These are phyloP conservation scores for Tolypocladium amazonense DNA, from an alignment of 2,329 filamentous ascomycete genomes.

Conservation along the genomic window DNA sequence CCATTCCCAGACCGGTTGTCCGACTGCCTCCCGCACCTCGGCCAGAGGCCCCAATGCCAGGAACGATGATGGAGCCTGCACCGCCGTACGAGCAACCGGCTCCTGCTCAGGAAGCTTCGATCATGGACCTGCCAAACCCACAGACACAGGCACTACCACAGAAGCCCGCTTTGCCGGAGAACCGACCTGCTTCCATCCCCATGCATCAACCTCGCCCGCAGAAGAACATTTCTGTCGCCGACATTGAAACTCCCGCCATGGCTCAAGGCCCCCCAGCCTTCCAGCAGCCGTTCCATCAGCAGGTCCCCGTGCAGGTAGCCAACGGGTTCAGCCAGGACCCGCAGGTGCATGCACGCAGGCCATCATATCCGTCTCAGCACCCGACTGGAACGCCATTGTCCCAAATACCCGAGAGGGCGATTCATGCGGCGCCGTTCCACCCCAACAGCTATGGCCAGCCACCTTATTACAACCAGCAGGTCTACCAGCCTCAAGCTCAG, in stretches of 20 bases:
- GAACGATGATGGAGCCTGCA: constrained; percentile 7
- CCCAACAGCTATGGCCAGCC: constrained; percentile 55
- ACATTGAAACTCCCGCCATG: constrained; percentile 73
- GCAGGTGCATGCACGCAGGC: constrained; percentile 56
- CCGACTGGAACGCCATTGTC: constrained; percentile 73
- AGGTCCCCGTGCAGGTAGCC: constrained; percentile 68
- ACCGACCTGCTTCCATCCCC: constrained; percentile 39
- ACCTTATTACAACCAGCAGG: constrained; percentile 45
- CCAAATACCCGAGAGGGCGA: constrained; percentile 85
- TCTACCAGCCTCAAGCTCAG: constrained; percentile 11
- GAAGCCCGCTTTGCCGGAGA: constrained; percentile 48
- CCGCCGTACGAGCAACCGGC: constrained; percentile 7
- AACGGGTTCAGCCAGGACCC: constrained; percentile 46
- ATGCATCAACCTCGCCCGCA: constrained; percentile 96
- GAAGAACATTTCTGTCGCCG: constrained; percentile 85
- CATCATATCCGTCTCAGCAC: constrained; percentile 59
- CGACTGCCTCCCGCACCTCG: constrained; percentile 60
- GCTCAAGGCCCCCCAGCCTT: constrained; percentile 59
- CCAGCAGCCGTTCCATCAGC: constrained; percentile 87
- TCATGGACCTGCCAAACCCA: constrained; percentile 43
- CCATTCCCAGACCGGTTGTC: constrained; percentile 59
- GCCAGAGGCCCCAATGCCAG: constrained; percentile 14
- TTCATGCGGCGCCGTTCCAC: constrained; percentile 85
- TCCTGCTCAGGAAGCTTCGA: constrained; percentile 20
- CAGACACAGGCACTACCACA: constrained; percentile 49